Evolutionary conservation across 2,329 filamentous ascomycete genomes (phyloP), one percentile per base, ranked within the genome.

Genomic region (Kalmusia sp.): DNA sequence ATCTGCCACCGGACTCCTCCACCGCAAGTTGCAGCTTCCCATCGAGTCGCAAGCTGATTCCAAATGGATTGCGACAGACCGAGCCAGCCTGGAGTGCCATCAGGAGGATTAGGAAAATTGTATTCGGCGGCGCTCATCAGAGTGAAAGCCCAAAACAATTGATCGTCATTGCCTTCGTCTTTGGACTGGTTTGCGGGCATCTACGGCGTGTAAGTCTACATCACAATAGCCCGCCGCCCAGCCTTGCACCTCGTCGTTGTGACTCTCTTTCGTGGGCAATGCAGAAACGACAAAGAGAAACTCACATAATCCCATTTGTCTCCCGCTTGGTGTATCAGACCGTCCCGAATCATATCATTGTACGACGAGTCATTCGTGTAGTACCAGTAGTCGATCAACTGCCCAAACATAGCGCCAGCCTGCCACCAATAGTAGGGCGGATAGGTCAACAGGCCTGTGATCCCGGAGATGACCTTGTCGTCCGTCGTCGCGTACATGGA

Each of bases 381-480:
- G 68, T 87, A 90, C 89, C 90, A 95, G 70, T 93, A 95, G 65
- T 93, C 89, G 49, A 95, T 81, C 58, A 93, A 77, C 3, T 87
- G 79, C 52, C 81, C 82, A 67, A 83, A 84, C 78, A 92, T 85
- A 48, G 89, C 88, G 46, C 89, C 89, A n/a, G 81, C 87, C 74
- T 89, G 88, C 90, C 86, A 92, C 80, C 80, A 84, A 68, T 81
- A 82, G 61, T 82, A 81, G 17, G 82, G 82, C 61, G n/a, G 81
- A 79, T 27, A 84, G 56, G 54, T 81, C 24, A 66, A 43, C 8
- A 66, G 46, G 3, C 61, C 63, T 11, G 59, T 57, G 22, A 64
- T 60, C 1, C 63, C 63, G 33, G 54, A 59, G 1, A 55, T 6
- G 24, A 62, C 44, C 52, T 81, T 75, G 28, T 80, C 75, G 24